Evolutionary conservation across 2,329 filamentous ascomycete genomes (phyloP).

Genomic region (Pseudogymnoascus sp.): DNA sequence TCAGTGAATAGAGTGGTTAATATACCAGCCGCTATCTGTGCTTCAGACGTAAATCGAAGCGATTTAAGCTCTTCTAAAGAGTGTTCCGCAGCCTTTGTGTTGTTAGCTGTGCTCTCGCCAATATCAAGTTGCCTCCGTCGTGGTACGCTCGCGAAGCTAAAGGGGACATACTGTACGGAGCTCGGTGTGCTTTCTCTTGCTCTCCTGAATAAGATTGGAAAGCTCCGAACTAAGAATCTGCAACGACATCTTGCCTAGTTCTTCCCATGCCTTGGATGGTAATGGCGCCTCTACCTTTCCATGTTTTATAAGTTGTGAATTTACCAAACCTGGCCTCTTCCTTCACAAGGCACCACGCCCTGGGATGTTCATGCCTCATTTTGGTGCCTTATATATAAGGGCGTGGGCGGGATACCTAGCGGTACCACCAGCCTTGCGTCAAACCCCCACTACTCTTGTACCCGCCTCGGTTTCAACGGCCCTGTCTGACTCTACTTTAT

Average conservation of each 20-base stretch:
- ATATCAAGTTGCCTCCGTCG: background rate
- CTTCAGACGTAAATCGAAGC: slow-evolving; percentile 65
- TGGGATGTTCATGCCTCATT: background rate
- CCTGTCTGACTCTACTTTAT: background rate
- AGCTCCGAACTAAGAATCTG: slow-evolving; percentile 85
- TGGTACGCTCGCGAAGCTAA: background rate
- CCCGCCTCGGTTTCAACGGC: slow-evolving; percentile 8
- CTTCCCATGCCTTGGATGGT: slow-evolving; percentile 7
- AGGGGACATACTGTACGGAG: slow-evolving; percentile 59
- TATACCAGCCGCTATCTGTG: slow-evolving; percentile 35
- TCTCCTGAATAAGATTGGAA: slow-evolving; percentile 85
- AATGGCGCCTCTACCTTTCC: slow-evolving; percentile 5
- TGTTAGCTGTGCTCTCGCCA: slow-evolving; percentile 17
- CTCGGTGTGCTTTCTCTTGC: slow-evolving; percentile 88
- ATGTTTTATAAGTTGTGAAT: slow-evolving; percentile 1
- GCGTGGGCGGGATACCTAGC: background rate
- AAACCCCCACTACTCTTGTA: slow-evolving; percentile 8
- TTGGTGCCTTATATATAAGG: background rate
- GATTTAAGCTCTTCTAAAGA: slow-evolving; percentile 82
- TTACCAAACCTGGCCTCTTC: slow-evolving; percentile 7
- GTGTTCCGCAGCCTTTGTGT: slow-evolving; percentile 73
- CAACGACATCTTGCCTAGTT: slow-evolving; percentile 60
- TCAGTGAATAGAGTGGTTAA: slow-evolving; percentile 12
- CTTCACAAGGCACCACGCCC: background rate
- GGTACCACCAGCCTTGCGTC: slow-evolving; percentile 2